Evolutionary conservation across 2,329 filamentous ascomycete genomes (phyloP).

Genomic region (Teratosphaeria viscida): DNA sequence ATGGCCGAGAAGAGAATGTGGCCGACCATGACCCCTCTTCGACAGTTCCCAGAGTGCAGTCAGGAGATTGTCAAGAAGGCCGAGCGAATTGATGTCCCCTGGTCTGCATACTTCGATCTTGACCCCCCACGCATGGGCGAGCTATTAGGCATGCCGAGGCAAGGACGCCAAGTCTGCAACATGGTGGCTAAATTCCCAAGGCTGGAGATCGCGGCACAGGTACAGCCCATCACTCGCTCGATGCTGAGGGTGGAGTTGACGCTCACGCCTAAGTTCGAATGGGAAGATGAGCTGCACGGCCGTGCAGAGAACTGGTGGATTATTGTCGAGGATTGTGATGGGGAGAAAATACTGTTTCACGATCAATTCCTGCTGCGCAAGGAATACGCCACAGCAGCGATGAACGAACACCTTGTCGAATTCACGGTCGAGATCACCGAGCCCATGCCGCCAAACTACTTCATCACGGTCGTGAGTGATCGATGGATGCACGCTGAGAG

Average conservation of each 20-base stretch:
- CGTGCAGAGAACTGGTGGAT: conserved; percentile 93
- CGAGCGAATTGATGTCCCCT: conserved; percentile 88
- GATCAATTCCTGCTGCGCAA: conserved; percentile 87
- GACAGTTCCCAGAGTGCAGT: conserved; percentile 77
- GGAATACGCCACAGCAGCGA: conserved; percentile 74
- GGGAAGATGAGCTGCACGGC: conserved; percentile 85
- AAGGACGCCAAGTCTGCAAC: conserved; percentile 73
- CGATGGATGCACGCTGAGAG: conserved; percentile 98
- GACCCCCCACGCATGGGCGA: conserved; percentile 96
- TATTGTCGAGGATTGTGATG: conserved; percentile 91
- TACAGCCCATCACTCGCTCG: conserved; percentile 88
- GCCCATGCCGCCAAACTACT: conserved; percentile 97
- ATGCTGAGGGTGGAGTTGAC: conserved; percentile 84
- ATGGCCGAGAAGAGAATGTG: conserved; percentile 99
- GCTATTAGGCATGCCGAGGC: conserved; percentile 79
- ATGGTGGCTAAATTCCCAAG: conserved; percentile 88
- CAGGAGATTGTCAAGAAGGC: conserved; percentile 83
- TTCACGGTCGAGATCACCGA: conserved; percentile 95
- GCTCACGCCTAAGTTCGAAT: conserved; percentile 89
- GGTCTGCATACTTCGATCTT: conserved; percentile 88
- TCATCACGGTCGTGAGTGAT: conserved; percentile 88
- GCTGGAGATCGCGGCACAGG: conserved; percentile 83
- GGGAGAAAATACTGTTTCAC: conserved; percentile 88
- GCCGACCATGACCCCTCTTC: conserved; percentile 93
- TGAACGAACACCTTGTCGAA: conserved; percentile 89